Conservation (phyloP, 1,284 basidiomycete genomes). For the Puccinia triticina region DNA sequence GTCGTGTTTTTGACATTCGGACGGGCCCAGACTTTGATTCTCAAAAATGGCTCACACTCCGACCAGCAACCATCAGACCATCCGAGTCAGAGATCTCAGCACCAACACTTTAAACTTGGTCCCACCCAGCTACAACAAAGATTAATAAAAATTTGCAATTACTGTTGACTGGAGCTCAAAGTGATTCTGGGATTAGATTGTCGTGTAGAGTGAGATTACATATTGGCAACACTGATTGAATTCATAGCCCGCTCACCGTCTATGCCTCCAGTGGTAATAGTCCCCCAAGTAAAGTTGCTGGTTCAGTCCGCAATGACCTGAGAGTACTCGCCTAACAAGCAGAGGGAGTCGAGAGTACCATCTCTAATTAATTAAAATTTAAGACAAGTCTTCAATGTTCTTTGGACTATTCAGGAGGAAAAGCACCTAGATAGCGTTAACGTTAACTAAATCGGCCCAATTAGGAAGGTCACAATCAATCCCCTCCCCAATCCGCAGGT, state of each 20-base stretch:
- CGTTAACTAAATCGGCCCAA: not conserved
- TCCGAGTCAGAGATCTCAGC: slow-evolving; percentile 27
- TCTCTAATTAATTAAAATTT: slow-evolving; percentile 26
- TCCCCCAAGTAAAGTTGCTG: too few relatives aligned
- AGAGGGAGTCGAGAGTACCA: slow-evolving; percentile 12
- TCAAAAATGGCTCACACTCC: not conserved
- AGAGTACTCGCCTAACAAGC: too few relatives aligned
- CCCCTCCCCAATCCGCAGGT: slow-evolving; percentile 1
- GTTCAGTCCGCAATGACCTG: too few relatives aligned
- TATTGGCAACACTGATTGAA: too few relatives aligned
- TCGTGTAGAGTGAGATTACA: too few relatives aligned
- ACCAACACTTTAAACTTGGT: not conserved
- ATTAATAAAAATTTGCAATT: slow-evolving; percentile 34
- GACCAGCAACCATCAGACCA: slow-evolving; percentile 14
- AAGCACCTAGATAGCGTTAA: not conserved
- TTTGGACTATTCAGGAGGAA: not conserved
- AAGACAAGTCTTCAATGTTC: not conserved
- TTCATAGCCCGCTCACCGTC: too few relatives aligned
- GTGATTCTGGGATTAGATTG: not conserved
- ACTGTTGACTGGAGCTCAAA: slow-evolving; percentile 33
- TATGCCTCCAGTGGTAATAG: too few relatives aligned
- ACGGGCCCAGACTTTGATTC: slow-evolving; percentile 9
- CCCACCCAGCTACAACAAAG: not conserved
- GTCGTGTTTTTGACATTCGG: slow-evolving; percentile 21
- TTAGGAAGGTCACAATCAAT: not conserved